Evolutionary conservation across 202 grass and related monocot genomes (phyloP).

Genomic region (Saccharum hybrid): DNA sequence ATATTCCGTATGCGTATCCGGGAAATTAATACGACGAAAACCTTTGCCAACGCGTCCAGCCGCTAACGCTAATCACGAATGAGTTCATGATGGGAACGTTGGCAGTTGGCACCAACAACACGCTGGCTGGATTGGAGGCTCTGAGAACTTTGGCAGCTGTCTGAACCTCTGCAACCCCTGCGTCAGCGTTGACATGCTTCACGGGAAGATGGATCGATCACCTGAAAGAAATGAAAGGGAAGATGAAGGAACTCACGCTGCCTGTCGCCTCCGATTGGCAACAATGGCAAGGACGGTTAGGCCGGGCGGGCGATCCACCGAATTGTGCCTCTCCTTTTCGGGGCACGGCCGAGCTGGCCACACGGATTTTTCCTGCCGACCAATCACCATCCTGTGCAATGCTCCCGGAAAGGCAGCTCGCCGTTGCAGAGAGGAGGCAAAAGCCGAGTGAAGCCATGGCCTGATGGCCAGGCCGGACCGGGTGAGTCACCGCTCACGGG

Average conservation of each 20-base stretch:
- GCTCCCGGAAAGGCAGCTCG: constrained; percentile 23
- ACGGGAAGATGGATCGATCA: no score
- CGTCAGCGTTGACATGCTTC: not conserved
- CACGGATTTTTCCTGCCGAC: constrained; percentile 47
- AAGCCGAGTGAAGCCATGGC: constrained; percentile 41
- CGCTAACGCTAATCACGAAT: constrained; percentile 1
- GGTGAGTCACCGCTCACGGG: not conserved
- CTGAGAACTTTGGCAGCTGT: not conserved
- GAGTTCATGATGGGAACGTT: not conserved
- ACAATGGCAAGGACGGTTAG: not conserved
- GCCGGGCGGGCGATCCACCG: not conserved
- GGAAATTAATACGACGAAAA: constrained; percentile 1
- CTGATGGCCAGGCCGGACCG: not conserved
- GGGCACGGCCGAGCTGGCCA: constrained; percentile 36
- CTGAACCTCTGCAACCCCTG: constrained; percentile 11
- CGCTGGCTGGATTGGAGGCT: not conserved
- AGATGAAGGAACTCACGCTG: not conserved
- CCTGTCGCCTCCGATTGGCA: not conserved
- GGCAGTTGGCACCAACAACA: not conserved
- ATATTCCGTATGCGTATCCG: not conserved
- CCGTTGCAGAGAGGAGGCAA: not conserved
- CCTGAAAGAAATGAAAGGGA: no score
- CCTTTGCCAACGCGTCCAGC: constrained; percentile 10
- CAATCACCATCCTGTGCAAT: constrained; percentile 2
- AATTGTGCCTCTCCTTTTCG: constrained; percentile 5